phyloP scores from a whole-genome alignment of 257 asterid genomes.

The Fraxinus quadrangulata region DNA sequence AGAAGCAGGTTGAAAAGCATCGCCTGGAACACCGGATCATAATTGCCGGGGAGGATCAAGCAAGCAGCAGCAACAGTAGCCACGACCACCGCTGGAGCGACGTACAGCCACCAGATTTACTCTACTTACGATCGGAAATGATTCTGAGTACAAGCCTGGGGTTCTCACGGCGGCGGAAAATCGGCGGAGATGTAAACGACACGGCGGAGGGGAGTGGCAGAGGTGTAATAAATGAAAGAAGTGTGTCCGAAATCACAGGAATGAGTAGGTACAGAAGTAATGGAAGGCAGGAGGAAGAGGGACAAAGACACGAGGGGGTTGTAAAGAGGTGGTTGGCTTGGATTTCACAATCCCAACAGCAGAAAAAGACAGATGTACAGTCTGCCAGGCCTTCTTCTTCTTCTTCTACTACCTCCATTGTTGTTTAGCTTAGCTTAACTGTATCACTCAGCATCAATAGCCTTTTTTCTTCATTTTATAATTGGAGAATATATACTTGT shows the following conservation, averaged over 20 bases:
- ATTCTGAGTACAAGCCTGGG: conserved; percentile 37
- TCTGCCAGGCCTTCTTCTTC: conserved; percentile 27
- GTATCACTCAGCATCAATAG: conserved; percentile 12
- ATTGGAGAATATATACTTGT: neutral
- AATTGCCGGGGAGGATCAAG: conserved; percentile 38
- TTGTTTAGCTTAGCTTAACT: conserved; percentile 5
- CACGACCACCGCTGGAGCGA: conserved; percentile 67
- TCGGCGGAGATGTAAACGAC: conserved; percentile 33
- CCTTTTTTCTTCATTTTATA: conserved; percentile 8
- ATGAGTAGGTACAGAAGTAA: conserved; percentile 70
- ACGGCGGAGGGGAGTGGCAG: conserved; percentile 40
- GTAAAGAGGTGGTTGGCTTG: conserved; percentile 80
- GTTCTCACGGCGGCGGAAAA: conserved; percentile 9
- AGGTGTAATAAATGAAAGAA: conserved; percentile 58
- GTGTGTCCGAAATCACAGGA: conserved; percentile 87
- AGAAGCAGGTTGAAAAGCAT: conserved; percentile 34
- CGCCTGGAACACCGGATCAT: conserved; percentile 80
- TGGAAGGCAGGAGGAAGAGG: conserved; percentile 34
- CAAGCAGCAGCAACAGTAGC: conserved; percentile 7
- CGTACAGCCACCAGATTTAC: conserved; percentile 53
- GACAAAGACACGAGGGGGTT: conserved; percentile 44
- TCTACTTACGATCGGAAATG: conserved; percentile 50
- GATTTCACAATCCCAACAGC: conserved; percentile 66
- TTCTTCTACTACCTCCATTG: conserved; percentile 21
- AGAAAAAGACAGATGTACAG: conserved; percentile 40